Evolutionary conservation across 768 basidiomycete species (phyloP).

Genomic region (Tremella yokohamensis): DNA sequence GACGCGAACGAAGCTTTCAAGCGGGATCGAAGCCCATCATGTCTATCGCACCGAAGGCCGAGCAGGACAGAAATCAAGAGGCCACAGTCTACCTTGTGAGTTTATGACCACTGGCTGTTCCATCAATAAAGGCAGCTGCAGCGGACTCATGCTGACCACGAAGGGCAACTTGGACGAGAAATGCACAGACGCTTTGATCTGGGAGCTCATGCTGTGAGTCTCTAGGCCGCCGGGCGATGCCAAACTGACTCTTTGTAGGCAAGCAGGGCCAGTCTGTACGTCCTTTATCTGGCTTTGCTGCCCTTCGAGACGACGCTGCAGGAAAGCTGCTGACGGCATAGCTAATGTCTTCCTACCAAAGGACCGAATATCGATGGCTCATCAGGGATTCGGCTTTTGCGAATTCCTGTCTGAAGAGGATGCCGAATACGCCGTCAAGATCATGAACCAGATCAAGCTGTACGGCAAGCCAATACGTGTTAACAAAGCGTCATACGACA

Average conservation of each 20-base stretch:
- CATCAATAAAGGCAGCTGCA: background rate
- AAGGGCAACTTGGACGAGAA: conserved; percentile 97
- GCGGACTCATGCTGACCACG: background rate
- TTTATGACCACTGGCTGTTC: background rate
- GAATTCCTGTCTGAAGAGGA: conserved; percentile 99
- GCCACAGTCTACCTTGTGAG: conserved; percentile 80
- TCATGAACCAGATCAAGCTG: conserved; percentile 99
- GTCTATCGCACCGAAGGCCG: conserved; percentile 45
- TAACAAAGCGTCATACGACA: conserved; percentile 98
- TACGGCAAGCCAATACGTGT: conserved; percentile 98
- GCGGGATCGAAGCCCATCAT: background rate
- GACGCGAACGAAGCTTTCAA: no score
- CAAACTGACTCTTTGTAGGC: conserved; percentile 47
- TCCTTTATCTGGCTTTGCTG: conserved; percentile 20
- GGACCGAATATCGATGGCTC: conserved; percentile 95
- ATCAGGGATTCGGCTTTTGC: conserved; percentile 99
- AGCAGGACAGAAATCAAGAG: conserved; percentile 79
- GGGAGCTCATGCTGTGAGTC: conserved; percentile 84
- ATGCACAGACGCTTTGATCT: conserved; percentile 85
- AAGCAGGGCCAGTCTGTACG: conserved; percentile 97
- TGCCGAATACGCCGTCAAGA: conserved; percentile 99
- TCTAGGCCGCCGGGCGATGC: background rate
- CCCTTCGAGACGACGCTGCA: background rate
- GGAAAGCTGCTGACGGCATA: conserved; percentile 43
- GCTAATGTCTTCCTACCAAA: conserved; percentile 98